A percentile compares a stretch with the other conserved stretches of the same genome.
These are phyloP conservation scores for Microdochium paspali DNA, from an alignment of 2,329 filamentous ascomycete species.

Conservation along the genomic window DNA sequence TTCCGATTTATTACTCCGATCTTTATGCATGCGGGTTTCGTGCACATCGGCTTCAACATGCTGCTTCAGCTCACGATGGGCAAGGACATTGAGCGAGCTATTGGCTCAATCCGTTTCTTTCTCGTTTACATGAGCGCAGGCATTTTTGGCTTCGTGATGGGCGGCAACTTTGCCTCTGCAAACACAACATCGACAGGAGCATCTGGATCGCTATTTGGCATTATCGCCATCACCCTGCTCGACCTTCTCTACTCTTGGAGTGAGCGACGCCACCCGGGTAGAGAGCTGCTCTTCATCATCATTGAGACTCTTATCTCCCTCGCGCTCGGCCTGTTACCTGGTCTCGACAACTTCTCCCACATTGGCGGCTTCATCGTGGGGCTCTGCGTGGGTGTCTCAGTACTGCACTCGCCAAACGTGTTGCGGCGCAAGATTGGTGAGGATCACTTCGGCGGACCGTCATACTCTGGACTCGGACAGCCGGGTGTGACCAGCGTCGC, in stretches of 20 bases:
- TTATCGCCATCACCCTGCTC: constrained; percentile 79
- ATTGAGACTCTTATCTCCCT: constrained; percentile 85
- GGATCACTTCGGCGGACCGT: constrained; percentile 38
- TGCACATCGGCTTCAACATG: constrained; percentile 95
- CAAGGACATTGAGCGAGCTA: constrained; percentile 83
- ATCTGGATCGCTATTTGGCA: constrained; percentile 83
- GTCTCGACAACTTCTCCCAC: constrained; percentile 93
- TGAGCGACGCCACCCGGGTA: constrained; percentile 64
- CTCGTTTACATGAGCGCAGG: constrained; percentile 85
- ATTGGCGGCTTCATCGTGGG: constrained; percentile 96
- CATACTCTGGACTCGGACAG: constrained; percentile 59
- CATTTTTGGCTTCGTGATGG: constrained; percentile 92
- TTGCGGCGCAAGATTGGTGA: constrained; percentile 66
- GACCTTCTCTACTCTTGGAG: constrained; percentile 92
- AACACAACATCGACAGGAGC: constrained; percentile 79
- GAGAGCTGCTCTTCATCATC: constrained; percentile 80
- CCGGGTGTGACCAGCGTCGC: constrained; percentile 29
- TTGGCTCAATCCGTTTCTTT: constrained; percentile 80
- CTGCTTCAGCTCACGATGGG: constrained; percentile 83
- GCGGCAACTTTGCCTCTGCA: constrained; percentile 82
- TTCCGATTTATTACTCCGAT: constrained; percentile 93
- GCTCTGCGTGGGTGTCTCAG: constrained; percentile 72
- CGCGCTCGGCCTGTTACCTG: constrained; percentile 81
- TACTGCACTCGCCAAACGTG: constrained; percentile 79
- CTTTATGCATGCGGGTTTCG: constrained; percentile 86